These are phyloP conservation scores for Starmera quercuum DNA, from an alignment of 805 yeast genomes.

Conservation along the genomic window DNA sequence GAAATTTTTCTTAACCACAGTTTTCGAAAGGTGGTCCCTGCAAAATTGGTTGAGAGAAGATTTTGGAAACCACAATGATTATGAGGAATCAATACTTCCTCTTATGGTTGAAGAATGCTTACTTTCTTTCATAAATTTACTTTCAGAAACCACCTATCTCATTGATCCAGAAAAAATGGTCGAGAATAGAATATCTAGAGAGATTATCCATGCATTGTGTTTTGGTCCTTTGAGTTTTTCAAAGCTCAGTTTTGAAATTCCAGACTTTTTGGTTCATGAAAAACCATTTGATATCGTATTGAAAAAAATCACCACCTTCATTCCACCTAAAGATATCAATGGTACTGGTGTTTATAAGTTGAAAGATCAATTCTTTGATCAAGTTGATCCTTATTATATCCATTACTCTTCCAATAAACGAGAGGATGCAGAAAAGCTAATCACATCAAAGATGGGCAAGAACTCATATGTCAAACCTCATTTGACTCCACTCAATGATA, in stretches of 20 bases:
- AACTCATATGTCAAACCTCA: slow-evolving; percentile 55
- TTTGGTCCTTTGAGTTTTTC: slow-evolving; percentile 68
- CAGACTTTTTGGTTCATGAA: slow-evolving; percentile 69
- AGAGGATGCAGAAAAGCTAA: slow-evolving; percentile 70
- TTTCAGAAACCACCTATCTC: slow-evolving; percentile 61
- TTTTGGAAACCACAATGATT: slow-evolving; percentile 33
- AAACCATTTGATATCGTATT: slow-evolving; percentile 64
- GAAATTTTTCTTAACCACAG: slow-evolving; percentile 44
- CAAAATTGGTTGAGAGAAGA: slow-evolving; percentile 42
- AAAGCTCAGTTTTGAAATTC: slow-evolving; percentile 57
- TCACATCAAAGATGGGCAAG: slow-evolving; percentile 43
- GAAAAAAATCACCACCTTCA: slow-evolving; percentile 47
- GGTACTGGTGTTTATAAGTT: slow-evolving; percentile 63
- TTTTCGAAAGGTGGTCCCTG: slow-evolving; percentile 67
- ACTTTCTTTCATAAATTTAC: slow-evolving; percentile 54
- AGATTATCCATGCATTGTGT: slow-evolving; percentile 78
- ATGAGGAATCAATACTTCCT: slow-evolving; percentile 34
- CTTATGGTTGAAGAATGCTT: slow-evolving; percentile 77
- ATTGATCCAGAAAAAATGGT: slow-evolving; percentile 41
- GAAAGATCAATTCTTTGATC: slow-evolving; percentile 43
- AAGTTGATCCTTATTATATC: slow-evolving; percentile 76
- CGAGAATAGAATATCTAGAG: slow-evolving; percentile 48
- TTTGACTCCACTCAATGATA: slow-evolving; percentile 23
- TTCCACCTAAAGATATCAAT: slow-evolving; percentile 49
- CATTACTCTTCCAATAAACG: slow-evolving; percentile 71